phyloP scores from a whole-genome alignment of 352 stramenopile species.

The Phytophthora cryptogea region DNA sequence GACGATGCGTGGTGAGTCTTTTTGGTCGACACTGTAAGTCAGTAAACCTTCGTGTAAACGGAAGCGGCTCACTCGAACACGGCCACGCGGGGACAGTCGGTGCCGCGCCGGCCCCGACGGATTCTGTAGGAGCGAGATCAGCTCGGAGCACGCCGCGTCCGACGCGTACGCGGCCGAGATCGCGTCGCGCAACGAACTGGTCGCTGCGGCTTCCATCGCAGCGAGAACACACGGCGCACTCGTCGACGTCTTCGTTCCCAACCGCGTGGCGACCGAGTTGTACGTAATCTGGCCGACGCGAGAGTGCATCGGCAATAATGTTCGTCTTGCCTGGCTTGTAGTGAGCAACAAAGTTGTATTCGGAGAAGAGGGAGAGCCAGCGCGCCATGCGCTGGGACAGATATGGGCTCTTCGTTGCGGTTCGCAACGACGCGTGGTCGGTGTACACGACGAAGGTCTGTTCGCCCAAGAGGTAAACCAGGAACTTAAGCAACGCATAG shows the following conservation, averaged over 20 bases:
- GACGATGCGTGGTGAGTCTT: slow-evolving; percentile 8
- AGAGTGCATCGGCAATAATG: too few species aligned
- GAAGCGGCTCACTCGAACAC: slow-evolving; percentile 1
- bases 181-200: neutral
- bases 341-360: too few species aligned
- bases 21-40: slow-evolving; percentile 5
- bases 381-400: too few species aligned
- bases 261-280: neutral
- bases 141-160: neutral
- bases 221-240: neutral
- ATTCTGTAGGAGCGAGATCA: slow-evolving; percentile 14
- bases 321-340: too few species aligned
- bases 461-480: slow-evolving; percentile 29
- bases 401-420: too few species aligned
- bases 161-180: neutral
- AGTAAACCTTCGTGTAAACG: slow-evolving; percentile 5
- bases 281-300: too few species aligned
- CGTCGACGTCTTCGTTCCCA: neutral
- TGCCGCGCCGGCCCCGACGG: neutral
- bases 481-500: slow-evolving; percentile 36
- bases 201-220: slow-evolving; percentile 1
- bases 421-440: slow-evolving; percentile 2
- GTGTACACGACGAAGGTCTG: slow-evolving; percentile 28
- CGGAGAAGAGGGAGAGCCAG: too few species aligned
- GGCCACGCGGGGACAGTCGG: neutral